Percentiles rank a stretch among this genome's conserved stretches.
These are phyloP conservation scores for Sphaerulina populicola DNA, from an alignment of 2,329 filamentous ascomycete genomes.

Conservation along the genomic window DNA sequence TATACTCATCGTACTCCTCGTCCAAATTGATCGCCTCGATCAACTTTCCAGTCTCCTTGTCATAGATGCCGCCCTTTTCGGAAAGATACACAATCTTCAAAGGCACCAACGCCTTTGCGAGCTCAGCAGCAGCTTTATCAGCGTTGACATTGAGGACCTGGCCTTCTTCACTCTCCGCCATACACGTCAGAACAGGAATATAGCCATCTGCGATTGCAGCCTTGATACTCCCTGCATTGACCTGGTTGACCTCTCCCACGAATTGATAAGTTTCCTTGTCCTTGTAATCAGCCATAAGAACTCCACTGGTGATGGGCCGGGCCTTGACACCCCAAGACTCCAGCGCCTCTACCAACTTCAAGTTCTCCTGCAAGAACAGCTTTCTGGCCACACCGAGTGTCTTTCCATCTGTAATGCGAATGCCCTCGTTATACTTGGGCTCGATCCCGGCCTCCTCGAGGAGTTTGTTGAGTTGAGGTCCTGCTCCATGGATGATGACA, in stretches of 20 bases:
- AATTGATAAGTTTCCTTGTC: conserved; percentile 94
- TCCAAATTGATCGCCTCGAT: conserved; percentile 97
- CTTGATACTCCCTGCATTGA: conserved; percentile 85
- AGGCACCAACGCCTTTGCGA: conserved; percentile 80
- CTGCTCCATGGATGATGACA: conserved; percentile 89
- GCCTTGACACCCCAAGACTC: conserved; percentile 85
- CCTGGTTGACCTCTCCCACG: conserved; percentile 88
- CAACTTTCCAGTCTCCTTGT: conserved; percentile 86
- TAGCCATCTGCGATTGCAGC: conserved; percentile 84
- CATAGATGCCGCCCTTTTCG: conserved; percentile 92
- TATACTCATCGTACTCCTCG: conserved; percentile 86
- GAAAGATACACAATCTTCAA: conserved; percentile 98
- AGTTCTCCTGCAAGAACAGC: conserved; percentile 90
- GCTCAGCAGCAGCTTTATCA: conserved; percentile 87
- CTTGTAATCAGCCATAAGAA: conserved; percentile 87
- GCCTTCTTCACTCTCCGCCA: conserved; percentile 87
- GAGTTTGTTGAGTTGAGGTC: conserved; percentile 87
- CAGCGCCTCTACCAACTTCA: conserved; percentile 81
- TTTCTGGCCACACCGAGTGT: conserved; percentile 83
- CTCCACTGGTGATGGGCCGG: conserved; percentile 78
- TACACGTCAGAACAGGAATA: conserved; percentile 86
- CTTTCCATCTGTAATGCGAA: conserved; percentile 90
- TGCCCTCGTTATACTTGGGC: conserved; percentile 93
- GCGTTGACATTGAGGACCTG: conserved; percentile 96
- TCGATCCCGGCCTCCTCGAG: conserved; percentile 85